These are phyloP conservation scores for Boletales sp. DNA, from an alignment of 768 basidiomycete species.

Conservation along the genomic window DNA sequence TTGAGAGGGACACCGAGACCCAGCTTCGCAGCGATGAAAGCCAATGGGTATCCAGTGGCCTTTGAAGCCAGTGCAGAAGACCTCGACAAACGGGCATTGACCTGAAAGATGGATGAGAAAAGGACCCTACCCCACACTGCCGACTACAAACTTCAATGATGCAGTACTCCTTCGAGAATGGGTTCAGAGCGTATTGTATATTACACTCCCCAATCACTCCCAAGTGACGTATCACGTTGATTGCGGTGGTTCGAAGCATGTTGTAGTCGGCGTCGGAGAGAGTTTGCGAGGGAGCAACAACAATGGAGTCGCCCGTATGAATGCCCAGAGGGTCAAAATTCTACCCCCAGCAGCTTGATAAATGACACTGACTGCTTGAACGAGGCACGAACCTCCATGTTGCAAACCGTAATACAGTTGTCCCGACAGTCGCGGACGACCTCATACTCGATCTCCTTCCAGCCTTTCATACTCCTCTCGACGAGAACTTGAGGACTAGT, in stretches of 20 bases:
- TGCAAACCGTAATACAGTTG: slow-evolving; percentile 99
- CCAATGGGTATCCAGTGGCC: slow-evolving; percentile 96
- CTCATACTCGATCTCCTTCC: slow-evolving; percentile 99
- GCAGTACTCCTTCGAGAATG: slow-evolving; percentile 92
- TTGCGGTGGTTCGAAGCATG: slow-evolving; percentile 96
- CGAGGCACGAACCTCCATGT: slow-evolving; percentile 88
- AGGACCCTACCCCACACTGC: not conserved
- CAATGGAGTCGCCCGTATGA: slow-evolving; percentile 98
- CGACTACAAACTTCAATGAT: slow-evolving; percentile 78
- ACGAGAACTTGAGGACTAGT: slow-evolving; percentile 98
- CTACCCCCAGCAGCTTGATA: slow-evolving; percentile 37
- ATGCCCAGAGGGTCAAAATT: slow-evolving; percentile 99
- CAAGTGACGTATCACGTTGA: slow-evolving; percentile 98
- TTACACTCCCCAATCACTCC: slow-evolving; percentile 99
- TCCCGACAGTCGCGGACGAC: slow-evolving; percentile 96
- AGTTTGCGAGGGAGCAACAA: slow-evolving; percentile 96
- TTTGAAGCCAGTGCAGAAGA: slow-evolving; percentile 98
- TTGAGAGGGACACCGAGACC: slow-evolving; percentile 96
- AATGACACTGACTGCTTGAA: not conserved
- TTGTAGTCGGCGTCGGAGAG: slow-evolving; percentile 99
- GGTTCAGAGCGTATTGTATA: slow-evolving; percentile 98
- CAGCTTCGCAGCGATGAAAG: slow-evolving; percentile 97
- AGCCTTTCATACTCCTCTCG: slow-evolving; percentile 99
- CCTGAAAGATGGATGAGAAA: slow-evolving; percentile 33
- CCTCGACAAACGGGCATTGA: slow-evolving; percentile 97